Evolutionary conservation across 495 filamentous ascomycete genomes (phyloP).

Genomic region (Ramalina peruviana): DNA sequence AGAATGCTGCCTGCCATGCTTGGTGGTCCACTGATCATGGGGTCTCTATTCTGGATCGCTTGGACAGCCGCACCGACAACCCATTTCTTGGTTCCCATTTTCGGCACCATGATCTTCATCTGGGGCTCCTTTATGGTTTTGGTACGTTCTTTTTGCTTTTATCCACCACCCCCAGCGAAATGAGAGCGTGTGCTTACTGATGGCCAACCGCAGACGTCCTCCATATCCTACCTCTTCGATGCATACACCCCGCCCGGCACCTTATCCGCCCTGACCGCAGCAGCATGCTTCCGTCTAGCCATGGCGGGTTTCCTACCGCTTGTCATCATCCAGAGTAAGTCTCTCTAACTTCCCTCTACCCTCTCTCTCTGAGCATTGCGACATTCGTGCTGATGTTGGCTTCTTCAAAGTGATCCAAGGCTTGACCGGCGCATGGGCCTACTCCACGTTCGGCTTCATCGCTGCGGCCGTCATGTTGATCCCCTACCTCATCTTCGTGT

Average conservation of each 20-base stretch:
- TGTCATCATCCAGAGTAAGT: conserved; percentile 16
- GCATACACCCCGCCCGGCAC: conserved; percentile 19
- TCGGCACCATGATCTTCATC: conserved; percentile 43
- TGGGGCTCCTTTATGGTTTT: conserved; percentile 47
- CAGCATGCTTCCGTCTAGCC: conserved; percentile 11
- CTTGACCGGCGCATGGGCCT: conserved; percentile 29
- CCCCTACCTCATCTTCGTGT: conserved; percentile 29
- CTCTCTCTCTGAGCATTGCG: neutral
- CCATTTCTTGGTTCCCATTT: conserved; percentile 12
- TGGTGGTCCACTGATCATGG: conserved; percentile 34
- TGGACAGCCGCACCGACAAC: conserved; percentile 22
- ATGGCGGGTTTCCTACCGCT: conserved; percentile 15
- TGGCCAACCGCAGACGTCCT: conserved; percentile 14
- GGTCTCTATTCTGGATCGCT: conserved; percentile 20
- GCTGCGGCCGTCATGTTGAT: conserved; percentile 25
- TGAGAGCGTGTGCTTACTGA: neutral
- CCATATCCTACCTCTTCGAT: conserved; percentile 30
- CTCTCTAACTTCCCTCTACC: neutral
- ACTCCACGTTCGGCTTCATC: conserved; percentile 29
- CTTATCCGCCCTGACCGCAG: conserved; percentile 18
- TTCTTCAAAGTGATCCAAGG: conserved; percentile 21
- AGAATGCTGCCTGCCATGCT: conserved; percentile 43
- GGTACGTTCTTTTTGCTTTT: conserved; percentile 12
- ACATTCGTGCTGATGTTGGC: neutral
- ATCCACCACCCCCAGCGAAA: too few relatives aligned